Base-by-base conservation (phyloP, 75 land plant species). In the Selaginella tamariscina region DNA sequence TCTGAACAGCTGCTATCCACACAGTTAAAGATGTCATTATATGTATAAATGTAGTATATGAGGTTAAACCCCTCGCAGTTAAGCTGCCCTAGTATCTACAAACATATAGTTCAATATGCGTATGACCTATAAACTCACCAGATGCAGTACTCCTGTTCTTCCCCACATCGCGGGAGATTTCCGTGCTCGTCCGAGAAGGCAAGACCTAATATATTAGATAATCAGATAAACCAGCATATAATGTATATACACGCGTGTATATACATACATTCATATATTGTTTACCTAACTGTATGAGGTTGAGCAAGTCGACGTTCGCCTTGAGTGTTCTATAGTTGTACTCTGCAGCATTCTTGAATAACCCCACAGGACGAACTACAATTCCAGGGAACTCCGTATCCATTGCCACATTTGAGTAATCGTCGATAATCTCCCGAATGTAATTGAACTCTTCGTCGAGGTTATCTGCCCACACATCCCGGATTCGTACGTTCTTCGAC, bases 111-210 rank as follows among this genome's bases (percentile, higher is more conserved):
- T n/a, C n/a, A n/a, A n/a, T n/a, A n/a, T n/a, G n/a, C n/a, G n/a
- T n/a, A n/a, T n/a, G n/a, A n/a, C n/a, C n/a, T n/a, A n/a, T n/a
- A n/a, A n/a, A n/a, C n/a, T n/a, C n/a, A n/a, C 88, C 49, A 86
- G 56, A 83, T 71, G 79, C 20, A 75, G 24, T 55, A 30, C 32
- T 21, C 24, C 24, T 29, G 60, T 33, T 24, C 65, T 28, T 55
- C 13, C 56, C 65, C 70, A 26, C 5, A 59, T 5, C 8, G 5
- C 11, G 49, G 62, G 24, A 59, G 62, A 26, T 59, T 59, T 2
- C 62, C 62, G 62, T 59, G 9, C 26, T 59, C 62, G 26, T 59
- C 62, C 5, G 62, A 23, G 62, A 59, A 59, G 5, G 62, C 23
- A n/a, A 59, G 62, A 5, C 62, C 62, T n/a, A n/a, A n/a, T n/a